phyloP scores from a whole-genome alignment of 1,139 yeast species.

The Lipomyces yarrowii region DNA sequence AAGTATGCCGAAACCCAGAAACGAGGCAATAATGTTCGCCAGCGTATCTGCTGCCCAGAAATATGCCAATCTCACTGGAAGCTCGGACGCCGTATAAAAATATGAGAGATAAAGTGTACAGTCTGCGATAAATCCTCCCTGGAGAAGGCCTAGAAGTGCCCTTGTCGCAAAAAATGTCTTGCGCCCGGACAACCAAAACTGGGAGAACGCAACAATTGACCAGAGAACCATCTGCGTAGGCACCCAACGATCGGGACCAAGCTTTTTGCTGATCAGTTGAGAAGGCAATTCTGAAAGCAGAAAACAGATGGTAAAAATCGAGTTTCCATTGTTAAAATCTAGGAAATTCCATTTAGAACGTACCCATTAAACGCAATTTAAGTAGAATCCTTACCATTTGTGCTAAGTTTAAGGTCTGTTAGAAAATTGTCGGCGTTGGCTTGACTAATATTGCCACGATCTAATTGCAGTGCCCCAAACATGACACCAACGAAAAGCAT shows the following conservation, averaged over 20 bases:
- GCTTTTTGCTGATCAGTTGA: slow-evolving; percentile 53
- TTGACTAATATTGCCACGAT: slow-evolving; percentile 54
- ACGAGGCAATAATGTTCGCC: slow-evolving; percentile 40
- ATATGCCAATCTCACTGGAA: slow-evolving; percentile 50
- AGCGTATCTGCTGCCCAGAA: slow-evolving; percentile 48
- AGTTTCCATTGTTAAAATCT: slow-evolving; percentile 50
- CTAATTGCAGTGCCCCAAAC: slow-evolving; percentile 56
- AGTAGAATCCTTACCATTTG: slow-evolving; percentile 43
- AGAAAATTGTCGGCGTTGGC: slow-evolving; percentile 56
- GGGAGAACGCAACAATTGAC: slow-evolving; percentile 55
- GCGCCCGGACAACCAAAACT: slow-evolving; percentile 47
- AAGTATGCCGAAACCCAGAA: slow-evolving; percentile 52
- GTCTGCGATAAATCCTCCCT: slow-evolving; percentile 62
- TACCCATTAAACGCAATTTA: not conserved
- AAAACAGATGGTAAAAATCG: slow-evolving; percentile 50
- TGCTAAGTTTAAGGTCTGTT: slow-evolving; percentile 49
- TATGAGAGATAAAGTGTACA: slow-evolving; percentile 56
- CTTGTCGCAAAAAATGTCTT: slow-evolving; percentile 49
- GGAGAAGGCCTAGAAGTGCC: slow-evolving; percentile 51
- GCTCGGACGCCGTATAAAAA: slow-evolving; percentile 50
- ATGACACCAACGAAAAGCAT: slow-evolving; percentile 52
- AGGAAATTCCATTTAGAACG: not conserved
- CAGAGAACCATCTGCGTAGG: slow-evolving; percentile 56
- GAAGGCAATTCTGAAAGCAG: slow-evolving; percentile 58
- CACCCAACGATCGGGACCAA: slow-evolving; percentile 60